These are phyloP conservation scores for Lactarius deliciosus DNA, from an alignment of 768 basidiomycete genomes.

Conservation along the genomic window DNA sequence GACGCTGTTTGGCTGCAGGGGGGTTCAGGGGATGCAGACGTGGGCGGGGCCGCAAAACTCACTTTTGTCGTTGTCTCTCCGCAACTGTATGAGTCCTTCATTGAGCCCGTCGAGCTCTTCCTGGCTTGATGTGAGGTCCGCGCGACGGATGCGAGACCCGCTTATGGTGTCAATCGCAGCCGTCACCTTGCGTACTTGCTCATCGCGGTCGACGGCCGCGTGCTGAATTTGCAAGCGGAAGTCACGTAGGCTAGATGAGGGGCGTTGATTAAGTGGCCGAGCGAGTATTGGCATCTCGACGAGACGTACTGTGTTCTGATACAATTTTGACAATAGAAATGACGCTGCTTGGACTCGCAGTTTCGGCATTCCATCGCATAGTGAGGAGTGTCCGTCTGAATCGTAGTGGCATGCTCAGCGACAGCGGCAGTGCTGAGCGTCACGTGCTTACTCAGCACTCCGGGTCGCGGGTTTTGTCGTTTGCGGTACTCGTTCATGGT, in stretches of 20 bases:
- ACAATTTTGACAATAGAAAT: constrained; percentile 30
- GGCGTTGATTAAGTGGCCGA: not conserved
- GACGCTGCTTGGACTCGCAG: constrained; percentile 30
- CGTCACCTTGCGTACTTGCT: constrained; percentile 53
- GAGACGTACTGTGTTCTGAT: constrained; percentile 29
- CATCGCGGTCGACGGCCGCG: constrained; percentile 58
- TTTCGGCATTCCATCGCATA: constrained; percentile 32
- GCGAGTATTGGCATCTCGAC: not conserved
- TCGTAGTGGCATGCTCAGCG: not conserved
- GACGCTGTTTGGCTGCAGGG: constrained; percentile 54
- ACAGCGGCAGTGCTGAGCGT: not conserved
- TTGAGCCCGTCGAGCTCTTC: constrained; percentile 52
- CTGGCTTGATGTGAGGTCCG: constrained; percentile 49
- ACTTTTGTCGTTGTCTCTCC: constrained; percentile 66
- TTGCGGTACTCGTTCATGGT: not conserved
- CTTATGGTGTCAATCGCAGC: constrained; percentile 49
- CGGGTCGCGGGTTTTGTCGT: not conserved
- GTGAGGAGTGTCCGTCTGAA: constrained; percentile 7
- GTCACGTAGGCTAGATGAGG: constrained; percentile 49
- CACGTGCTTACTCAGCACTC: constrained; percentile 13
- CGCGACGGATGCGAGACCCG: constrained; percentile 47
- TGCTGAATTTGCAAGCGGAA: constrained; percentile 57
- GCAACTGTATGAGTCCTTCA: constrained; percentile 47
- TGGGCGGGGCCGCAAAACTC: constrained; percentile 31
- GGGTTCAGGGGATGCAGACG: not conserved